These are phyloP conservation scores for Tuctoria greenei DNA, from an alignment of 176 grass and related monocot species.

Conservation along the genomic window DNA sequence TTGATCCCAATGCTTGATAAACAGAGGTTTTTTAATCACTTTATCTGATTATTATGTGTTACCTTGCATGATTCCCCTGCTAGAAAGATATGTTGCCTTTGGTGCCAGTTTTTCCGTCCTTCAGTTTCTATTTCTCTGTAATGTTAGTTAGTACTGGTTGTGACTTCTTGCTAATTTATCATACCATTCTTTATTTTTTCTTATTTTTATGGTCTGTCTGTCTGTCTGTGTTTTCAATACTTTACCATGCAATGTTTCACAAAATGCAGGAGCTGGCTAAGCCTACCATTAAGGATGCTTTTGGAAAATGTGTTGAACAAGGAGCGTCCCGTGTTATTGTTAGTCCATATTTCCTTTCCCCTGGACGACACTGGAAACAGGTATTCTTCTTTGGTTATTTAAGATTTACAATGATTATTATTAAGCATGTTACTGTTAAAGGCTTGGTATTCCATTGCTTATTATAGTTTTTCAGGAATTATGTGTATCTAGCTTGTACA, in stretches of 20 bases:
- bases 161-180: not conserved
- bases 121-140: not conserved
- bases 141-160: not conserved
- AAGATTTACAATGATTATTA: not conserved
- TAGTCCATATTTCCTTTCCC: constrained; percentile 93
- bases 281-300: constrained; percentile 82
- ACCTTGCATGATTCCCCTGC: not conserved
- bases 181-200: not conserved
- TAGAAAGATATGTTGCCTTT: constrained; percentile 10
- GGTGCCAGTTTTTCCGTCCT: not conserved
- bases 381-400: constrained; percentile 46
- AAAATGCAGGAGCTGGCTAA: constrained; percentile 76
- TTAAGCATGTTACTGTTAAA: not conserved
- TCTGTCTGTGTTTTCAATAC: no score
- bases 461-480: not conserved
- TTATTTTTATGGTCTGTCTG: not conserved
- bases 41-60: not conserved
- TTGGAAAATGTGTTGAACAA: constrained; percentile 71
- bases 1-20: not conserved
- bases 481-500: not conserved
- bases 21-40: not conserved
- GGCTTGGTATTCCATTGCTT: constrained; percentile 6
- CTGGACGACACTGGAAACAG: constrained; percentile 85
- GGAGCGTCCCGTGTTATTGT: constrained; percentile 71
- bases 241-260: constrained; percentile 12